Evolutionary conservation across 495 filamentous ascomycete genomes (phyloP).

Genomic region (Pyrenula massariospora): DNA sequence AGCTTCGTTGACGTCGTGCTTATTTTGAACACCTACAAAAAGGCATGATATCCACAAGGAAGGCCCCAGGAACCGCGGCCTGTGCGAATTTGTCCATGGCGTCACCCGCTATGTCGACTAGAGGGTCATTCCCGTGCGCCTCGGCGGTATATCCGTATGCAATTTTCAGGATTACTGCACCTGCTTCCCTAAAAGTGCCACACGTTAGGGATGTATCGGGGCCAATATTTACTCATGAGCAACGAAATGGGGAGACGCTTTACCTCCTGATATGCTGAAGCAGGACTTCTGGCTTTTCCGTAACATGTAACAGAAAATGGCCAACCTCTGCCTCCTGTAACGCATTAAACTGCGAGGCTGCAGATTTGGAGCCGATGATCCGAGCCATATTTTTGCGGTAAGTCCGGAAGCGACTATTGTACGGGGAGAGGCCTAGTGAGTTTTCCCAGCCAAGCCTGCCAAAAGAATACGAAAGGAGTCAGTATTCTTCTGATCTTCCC

Average conservation of each 20-base stretch:
- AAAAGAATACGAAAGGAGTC: too few relatives aligned
- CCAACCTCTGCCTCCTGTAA: conserved; percentile 27
- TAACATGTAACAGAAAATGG: conserved; percentile 27
- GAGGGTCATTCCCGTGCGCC: conserved; percentile 21
- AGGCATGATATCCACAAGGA: conserved; percentile 30
- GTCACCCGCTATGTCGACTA: conserved; percentile 26
- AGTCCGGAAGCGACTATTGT: conserved; percentile 24
- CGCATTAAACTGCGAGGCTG: conserved; percentile 19
- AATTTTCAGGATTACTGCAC: conserved; percentile 31
- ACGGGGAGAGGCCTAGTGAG: conserved; percentile 19
- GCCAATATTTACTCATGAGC: too few relatives aligned
- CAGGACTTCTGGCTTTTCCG: conserved; percentile 22
- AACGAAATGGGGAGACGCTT: too few relatives aligned
- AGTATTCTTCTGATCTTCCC: too few relatives aligned
- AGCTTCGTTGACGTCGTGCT: too few relatives aligned
- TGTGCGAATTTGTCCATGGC: conserved; percentile 25
- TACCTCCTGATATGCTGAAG: conserved; percentile 25
- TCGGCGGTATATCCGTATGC: conserved; percentile 37
- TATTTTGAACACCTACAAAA: conserved; percentile 22
- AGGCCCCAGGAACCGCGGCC: conserved; percentile 24
- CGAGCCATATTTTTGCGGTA: conserved; percentile 28
- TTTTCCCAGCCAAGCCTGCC: too few relatives aligned
- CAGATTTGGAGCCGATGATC: conserved; percentile 18
- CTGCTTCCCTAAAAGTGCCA: conserved; percentile 33
- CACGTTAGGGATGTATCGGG: too few relatives aligned